Percentiles rank a stretch among this genome's conserved stretches.
Conservation (phyloP, 768 basidiomycete species). For the Tricholoma terreum region DNA sequence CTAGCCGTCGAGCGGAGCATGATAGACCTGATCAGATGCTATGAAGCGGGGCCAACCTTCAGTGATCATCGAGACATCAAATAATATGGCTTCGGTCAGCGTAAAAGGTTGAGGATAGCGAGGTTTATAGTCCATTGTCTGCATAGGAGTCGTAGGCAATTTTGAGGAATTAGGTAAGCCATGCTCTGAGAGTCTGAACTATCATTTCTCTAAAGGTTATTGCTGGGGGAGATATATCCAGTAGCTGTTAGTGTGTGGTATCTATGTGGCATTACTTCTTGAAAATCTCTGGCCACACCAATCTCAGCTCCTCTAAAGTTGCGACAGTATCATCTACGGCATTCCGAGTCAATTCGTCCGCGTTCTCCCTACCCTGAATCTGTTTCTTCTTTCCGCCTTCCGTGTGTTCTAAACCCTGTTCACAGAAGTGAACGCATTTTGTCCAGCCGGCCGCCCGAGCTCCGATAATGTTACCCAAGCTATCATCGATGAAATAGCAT, state of each 20-base stretch:
- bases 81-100: conserved; percentile 53
- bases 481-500: conserved; percentile 83
- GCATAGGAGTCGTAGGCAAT: no score
- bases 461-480: conserved; percentile 60
- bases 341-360: conserved; percentile 35
- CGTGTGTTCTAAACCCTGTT: conserved; percentile 57
- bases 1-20: conserved; percentile 33
- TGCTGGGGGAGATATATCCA: background rate
- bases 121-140: conserved; percentile 61
- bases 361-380: conserved; percentile 37
- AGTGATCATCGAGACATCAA: conserved; percentile 65
- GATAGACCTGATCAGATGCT: background rate
- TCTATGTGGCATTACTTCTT: conserved; percentile 20
- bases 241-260: conserved; percentile 3
- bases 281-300: conserved; percentile 77
- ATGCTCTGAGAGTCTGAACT: background rate
- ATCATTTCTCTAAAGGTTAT: background rate
- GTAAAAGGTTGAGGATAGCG: conserved; percentile 76
- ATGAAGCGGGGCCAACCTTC: conserved; percentile 49
- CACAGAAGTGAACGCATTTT: conserved; percentile 73
- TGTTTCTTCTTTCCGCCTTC: conserved; percentile 60
- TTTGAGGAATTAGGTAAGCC: no score
- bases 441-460: conserved; percentile 69
- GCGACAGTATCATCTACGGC: conserved; percentile 49
- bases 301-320: conserved; percentile 63